Conservation (phyloP, 2,329 filamentous ascomycete genomes). For the Zasmidium citrigriseum region DNA sequence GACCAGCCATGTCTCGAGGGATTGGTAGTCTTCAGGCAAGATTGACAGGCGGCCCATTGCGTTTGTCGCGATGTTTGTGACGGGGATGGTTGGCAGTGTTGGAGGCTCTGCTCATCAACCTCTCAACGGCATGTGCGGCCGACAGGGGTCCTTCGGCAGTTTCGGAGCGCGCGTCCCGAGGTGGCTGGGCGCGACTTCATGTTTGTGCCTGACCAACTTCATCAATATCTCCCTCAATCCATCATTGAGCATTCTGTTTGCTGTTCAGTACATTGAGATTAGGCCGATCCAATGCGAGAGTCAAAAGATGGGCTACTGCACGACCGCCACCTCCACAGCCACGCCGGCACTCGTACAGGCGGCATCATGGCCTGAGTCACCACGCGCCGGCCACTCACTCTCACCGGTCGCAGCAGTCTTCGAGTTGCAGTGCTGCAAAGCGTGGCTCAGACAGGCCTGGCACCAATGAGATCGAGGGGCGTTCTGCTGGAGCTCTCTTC, state of each 20-base stretch:
- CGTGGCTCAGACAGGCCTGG: slow-evolving; percentile 12
- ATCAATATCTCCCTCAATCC: not conserved
- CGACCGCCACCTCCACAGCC: not conserved
- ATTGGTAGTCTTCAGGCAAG: slow-evolving; percentile 58
- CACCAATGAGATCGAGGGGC: slow-evolving; percentile 10
- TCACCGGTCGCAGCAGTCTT: slow-evolving; percentile 9
- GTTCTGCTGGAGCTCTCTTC: slow-evolving; percentile 8
- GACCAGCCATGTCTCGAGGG: slow-evolving; percentile 63
- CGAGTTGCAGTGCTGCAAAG: not conserved
- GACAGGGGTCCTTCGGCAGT: too few relatives aligned
- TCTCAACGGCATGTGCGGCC: too few relatives aligned
- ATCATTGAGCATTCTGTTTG: not conserved
- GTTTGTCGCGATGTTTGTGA: not conserved
- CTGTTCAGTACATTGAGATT: not conserved
- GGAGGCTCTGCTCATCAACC: too few relatives aligned
- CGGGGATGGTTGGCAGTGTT: too few relatives aligned
- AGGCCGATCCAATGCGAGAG: not conserved
- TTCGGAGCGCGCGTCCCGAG: too few relatives aligned
- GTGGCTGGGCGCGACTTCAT: too few relatives aligned
- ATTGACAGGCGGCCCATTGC: slow-evolving; percentile 67
- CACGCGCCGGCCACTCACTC: not conserved
- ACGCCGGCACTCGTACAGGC: not conserved
- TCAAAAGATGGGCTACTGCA: not conserved
- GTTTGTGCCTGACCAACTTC: too few relatives aligned
- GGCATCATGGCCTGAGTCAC: slow-evolving; percentile 2